A percentile compares a stretch with the other conserved stretches of the same genome.
These are phyloP conservation scores for Termitomyces titanicus DNA, from an alignment of 768 basidiomycete genomes.

Conservation along the genomic window DNA sequence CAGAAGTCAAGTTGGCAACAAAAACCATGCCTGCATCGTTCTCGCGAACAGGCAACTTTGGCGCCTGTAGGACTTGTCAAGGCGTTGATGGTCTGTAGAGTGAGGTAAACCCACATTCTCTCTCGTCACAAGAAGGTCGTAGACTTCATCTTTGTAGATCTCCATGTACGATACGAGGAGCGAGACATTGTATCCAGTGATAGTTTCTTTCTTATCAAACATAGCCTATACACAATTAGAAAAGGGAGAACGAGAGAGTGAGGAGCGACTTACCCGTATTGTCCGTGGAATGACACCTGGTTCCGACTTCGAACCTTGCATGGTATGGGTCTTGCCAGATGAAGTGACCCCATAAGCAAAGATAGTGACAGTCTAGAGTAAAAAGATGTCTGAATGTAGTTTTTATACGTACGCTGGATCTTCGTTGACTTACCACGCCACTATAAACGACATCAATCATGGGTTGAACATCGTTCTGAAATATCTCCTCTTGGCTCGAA, in stretches of 20 bases:
- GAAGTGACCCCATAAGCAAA: constrained; percentile 92
- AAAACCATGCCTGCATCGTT: constrained; percentile 52
- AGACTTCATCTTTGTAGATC: constrained; percentile 90
- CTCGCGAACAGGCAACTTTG: constrained; percentile 51
- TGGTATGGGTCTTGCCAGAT: constrained; percentile 89
- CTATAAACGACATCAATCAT: constrained; percentile 74
- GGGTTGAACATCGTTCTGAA: constrained; percentile 69
- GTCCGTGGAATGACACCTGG: constrained; percentile 87
- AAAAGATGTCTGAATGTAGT: background rate
- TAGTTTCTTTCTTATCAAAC: constrained; percentile 44
- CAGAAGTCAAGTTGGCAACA: constrained; percentile 47
- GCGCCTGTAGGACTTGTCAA: constrained; percentile 29
- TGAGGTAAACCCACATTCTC: constrained; percentile 48
- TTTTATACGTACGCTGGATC: background rate
- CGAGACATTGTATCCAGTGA: constrained; percentile 39
- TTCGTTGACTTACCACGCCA: constrained; percentile 56
- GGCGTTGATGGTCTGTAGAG: background rate
- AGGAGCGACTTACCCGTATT: constrained; percentile 49
- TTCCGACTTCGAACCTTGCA: constrained; percentile 73
- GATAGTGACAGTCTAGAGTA: constrained; percentile 72
- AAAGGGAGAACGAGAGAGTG: background rate
- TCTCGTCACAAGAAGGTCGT: constrained; percentile 75
- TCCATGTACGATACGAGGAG: constrained; percentile 78
- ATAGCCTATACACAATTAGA: constrained; percentile 39
- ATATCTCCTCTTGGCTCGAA: constrained; percentile 76